phyloP scores from a whole-genome alignment of 108 stramenopile species.

The Nannochloropsis oceanica region DNA sequence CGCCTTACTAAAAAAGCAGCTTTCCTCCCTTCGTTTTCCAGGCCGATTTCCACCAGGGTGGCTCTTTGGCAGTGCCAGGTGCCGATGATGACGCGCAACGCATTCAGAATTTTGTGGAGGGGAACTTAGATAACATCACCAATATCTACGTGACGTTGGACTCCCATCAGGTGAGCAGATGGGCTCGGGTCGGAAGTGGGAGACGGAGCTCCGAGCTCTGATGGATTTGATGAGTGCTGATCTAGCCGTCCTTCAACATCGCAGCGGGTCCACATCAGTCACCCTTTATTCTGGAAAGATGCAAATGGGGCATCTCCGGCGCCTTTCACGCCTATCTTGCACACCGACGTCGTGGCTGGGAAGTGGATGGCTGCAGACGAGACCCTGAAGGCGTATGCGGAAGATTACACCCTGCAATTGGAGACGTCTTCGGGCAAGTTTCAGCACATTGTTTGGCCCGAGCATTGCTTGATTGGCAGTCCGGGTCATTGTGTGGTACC shows the following conservation, averaged over 20 bases:
- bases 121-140: conserved; percentile 38
- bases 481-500: conserved; percentile 40
- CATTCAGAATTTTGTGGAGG: conserved; percentile 50
- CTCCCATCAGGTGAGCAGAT: conserved; percentile 48
- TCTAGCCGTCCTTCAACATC: background rate
- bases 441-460: conserved; percentile 77
- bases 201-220: background rate
- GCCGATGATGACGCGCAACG: conserved; percentile 61
- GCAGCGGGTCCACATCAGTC: conserved; percentile 65
- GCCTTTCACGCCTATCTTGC: conserved; percentile 68
- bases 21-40: conserved; percentile 30
- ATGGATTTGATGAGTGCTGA: no score
- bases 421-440: conserved; percentile 50
- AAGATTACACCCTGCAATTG: conserved; percentile 36
- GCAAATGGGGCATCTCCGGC: conserved; percentile 36
- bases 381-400: conserved; percentile 17
- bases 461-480: conserved; percentile 77
- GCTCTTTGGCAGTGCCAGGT: conserved; percentile 65
- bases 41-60: conserved; percentile 80
- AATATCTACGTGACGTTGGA: conserved; percentile 76
- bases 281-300: conserved; percentile 64
- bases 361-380: conserved; percentile 45
- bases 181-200: background rate
- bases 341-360: conserved; percentile 45
- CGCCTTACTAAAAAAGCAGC: no score